Percentiles rank a stretch among this genome's conserved stretches.
Conservation (phyloP, 768 basidiomycete genomes). For the Mycena maculata region DNA sequence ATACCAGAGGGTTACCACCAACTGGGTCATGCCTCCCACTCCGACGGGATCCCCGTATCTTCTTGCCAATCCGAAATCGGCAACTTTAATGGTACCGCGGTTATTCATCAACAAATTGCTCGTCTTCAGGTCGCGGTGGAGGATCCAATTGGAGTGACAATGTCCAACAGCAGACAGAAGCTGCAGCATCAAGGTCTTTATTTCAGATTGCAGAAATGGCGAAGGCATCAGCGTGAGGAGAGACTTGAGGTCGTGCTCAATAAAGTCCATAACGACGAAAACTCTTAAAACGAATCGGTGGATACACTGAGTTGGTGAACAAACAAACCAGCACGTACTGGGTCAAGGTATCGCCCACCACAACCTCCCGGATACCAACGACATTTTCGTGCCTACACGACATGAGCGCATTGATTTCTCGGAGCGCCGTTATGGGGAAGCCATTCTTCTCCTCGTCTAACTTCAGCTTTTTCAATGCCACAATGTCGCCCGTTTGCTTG, state of each 20-base stretch:
- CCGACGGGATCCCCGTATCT: conserved; percentile 97
- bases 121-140: conserved; percentile 97
- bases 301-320: conserved; percentile 42
- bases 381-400: conserved; percentile 94
- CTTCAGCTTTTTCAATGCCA: conserved; percentile 97
- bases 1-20: conserved; percentile 99
- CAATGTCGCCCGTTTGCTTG: conserved; percentile 94
- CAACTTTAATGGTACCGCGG: conserved; percentile 97
- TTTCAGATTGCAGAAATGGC: conserved; percentile 96
- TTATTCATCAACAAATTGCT: conserved; percentile 99
- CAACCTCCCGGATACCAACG: conserved; percentile 95
- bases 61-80: conserved; percentile 96
- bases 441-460: conserved; percentile 99
- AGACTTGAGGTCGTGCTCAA: conserved; percentile 99
- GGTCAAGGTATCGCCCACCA: conserved; percentile 97
- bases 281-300: conserved; percentile 67
- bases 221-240: conserved; percentile 94
- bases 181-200: conserved; percentile 96
- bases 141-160: conserved; percentile 97
- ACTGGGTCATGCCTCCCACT: conserved; percentile 95
- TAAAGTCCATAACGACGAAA: conserved; percentile 99
- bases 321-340: conserved; percentile 78
- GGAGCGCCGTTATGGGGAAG: conserved; percentile 95
- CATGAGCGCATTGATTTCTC: conserved; percentile 98
- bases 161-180: conserved; percentile 92